Conservation (phyloP, 306 rosid genomes). For the Oemleria cerasiformis region DNA sequence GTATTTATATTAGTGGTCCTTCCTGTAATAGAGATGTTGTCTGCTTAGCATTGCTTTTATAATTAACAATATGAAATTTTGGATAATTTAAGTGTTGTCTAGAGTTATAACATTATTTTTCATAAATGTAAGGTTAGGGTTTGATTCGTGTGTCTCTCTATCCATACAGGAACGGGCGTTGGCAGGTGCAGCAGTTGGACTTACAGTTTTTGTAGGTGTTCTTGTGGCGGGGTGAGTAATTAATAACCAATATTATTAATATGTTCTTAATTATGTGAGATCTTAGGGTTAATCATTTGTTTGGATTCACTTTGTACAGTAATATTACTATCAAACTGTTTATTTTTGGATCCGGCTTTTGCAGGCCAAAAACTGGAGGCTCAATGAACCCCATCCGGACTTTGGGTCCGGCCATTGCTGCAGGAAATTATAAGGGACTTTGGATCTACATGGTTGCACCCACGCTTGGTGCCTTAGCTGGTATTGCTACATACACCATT, state of each 20-base stretch:
- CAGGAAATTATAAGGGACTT: constrained; percentile 36
- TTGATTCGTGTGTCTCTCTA: background rate
- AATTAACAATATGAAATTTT: no score
- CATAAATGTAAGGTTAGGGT: no score
- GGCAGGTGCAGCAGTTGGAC: constrained; percentile 52
- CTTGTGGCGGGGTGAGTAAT: constrained; percentile 55
- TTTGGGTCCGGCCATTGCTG: constrained; percentile 51
- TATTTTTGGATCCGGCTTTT: no score
- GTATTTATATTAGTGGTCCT: background rate
- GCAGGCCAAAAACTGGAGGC: constrained; percentile 51
- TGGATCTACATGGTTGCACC: constrained; percentile 59
- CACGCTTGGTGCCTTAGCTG: constrained; percentile 49
- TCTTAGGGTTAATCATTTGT: no score
- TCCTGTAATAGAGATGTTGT: background rate
- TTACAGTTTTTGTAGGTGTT: constrained; percentile 51
- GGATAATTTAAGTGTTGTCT: no score
- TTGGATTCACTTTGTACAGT: no score
- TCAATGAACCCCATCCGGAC: constrained; percentile 72
- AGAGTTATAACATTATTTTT: no score
- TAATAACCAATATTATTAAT: no score
- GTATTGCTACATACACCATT: constrained; percentile 38
- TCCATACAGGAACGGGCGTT: constrained; percentile 43
- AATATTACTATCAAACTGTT: no score
- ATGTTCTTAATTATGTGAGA: no score
- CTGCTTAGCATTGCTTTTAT: no score